These are phyloP conservation scores for Colletotrichum destructivum DNA, from an alignment of 2,329 filamentous ascomycete species.

Conservation along the genomic window DNA sequence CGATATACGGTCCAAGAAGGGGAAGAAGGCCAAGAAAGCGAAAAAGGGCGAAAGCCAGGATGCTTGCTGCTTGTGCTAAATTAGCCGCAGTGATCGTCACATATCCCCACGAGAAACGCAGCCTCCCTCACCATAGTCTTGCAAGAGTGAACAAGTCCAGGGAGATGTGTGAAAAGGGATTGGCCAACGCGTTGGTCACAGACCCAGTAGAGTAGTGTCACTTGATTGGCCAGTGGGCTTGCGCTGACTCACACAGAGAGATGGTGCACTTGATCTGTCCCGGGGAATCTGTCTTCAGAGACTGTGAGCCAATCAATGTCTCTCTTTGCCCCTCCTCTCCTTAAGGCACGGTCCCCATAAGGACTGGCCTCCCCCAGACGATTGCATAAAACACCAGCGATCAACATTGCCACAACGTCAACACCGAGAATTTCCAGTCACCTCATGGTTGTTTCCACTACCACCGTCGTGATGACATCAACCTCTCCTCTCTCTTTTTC, in stretches of 20 bases:
- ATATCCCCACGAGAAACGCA: too few relatives aligned
- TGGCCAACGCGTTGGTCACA: not conserved
- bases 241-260: not conserved
- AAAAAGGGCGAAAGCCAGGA: too few relatives aligned
- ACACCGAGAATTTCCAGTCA: not conserved
- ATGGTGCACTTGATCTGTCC: not conserved
- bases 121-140: too few relatives aligned
- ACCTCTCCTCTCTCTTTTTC: not conserved
- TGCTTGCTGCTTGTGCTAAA: too few relatives aligned
- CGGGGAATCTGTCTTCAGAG: not conserved
- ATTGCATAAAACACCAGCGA: not conserved
- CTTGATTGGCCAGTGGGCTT: not conserved
- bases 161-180: not conserved
- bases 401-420: not conserved
- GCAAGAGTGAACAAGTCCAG: too few relatives aligned
- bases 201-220: not conserved
- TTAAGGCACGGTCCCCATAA: not conserved
- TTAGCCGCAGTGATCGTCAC: too few relatives aligned
- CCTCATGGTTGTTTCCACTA: not conserved
- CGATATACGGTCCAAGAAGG: too few relatives aligned
- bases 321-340: not conserved
- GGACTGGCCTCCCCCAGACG: not conserved
- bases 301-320: not conserved
- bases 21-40: too few relatives aligned
- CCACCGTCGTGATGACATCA: not conserved